Percentiles rank a stretch among this genome's conserved stretches.
Conservation (phyloP, 257 asterid species). For the Leptodermis oblonga region DNA sequence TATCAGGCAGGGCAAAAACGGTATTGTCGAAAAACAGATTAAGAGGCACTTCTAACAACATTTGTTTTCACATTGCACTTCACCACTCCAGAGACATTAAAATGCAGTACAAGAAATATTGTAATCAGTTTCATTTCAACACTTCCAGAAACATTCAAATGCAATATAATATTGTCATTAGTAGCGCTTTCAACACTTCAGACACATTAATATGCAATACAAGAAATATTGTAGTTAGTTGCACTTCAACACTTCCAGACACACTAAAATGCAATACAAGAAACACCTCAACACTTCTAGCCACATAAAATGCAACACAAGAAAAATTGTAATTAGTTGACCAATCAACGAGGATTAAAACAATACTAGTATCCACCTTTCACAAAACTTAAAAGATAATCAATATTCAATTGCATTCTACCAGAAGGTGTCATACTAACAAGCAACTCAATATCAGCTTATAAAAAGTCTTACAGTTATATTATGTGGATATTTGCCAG, state of each 20-base stretch:
- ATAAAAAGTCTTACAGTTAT: conserved; percentile 77
- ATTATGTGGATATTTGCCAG: conserved; percentile 80
- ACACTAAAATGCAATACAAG: neutral
- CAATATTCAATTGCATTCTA: neutral
- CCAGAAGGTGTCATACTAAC: neutral
- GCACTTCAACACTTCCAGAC: too few species aligned
- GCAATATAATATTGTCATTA: neutral
- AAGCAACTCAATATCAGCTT: neutral
- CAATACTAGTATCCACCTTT: neutral
- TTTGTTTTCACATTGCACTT: too few species aligned
- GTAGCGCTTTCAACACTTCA: neutral
- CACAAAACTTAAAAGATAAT: neutral
- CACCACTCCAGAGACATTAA: too few species aligned
- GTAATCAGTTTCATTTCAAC: too few species aligned
- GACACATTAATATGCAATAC: too few species aligned
- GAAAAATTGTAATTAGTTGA: neutral
- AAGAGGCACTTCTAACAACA: too few species aligned
- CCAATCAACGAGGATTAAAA: neutral
- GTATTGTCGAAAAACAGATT: too few species aligned
- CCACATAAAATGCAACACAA: too few species aligned
- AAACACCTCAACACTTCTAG: too few species aligned
- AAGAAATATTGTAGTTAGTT: too few species aligned
- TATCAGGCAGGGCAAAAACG: neutral
- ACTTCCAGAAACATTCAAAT: too few species aligned
- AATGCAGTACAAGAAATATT: too few species aligned